Base-by-base conservation (phyloP, 192 early-diverging fungal species). In the Coemansia sp. region DNA sequence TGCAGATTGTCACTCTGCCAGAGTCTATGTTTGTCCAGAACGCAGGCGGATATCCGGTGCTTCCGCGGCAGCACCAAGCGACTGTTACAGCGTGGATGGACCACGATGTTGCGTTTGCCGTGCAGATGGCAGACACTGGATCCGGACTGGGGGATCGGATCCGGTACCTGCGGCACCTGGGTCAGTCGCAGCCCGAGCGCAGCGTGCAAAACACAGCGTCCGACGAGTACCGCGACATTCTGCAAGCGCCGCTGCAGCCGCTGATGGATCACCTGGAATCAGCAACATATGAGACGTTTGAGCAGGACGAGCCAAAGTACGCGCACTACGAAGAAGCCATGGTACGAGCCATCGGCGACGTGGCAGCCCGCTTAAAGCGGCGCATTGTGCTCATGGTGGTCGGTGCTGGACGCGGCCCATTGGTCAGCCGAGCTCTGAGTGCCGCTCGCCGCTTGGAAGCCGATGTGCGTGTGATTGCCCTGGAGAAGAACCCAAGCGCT, bases 401-500 rank as follows among this genome's bases (percentile, higher is more conserved):
- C 6, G 97, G 96, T 3, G 97, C 96, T 14, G 97, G 96, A 1
- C 89, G 95, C 58, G 96, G 97, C 9, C 96, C 97, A 4, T 75
- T 99, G 21, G 97, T 99, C 3, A 87, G 91, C 52, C 87, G 94
- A 24, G 89, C 90, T 8, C 82, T 97, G n/a, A 65, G 75, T 11
- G 97, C 95, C 0, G 87, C 94, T 0, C 83, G 85, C 11, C 79
- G 73, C 54, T 79, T 88, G 21, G 70, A 82, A 5, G 74, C 75
- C 0, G 74, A 76, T 11, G 87, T 98, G 22, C 70, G 73, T 4
- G 72, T 99, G 10, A 89, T 92, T 70, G 96, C 96, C 0, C 63
- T 99, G 6, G 97, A 99, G 69, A 99, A 98, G 77, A 99, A 99
- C 67, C 91, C 94, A 0, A 96, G 96, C 66, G 97, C 95, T 2